Conservation (phyloP, 2,329 filamentous ascomycete genomes). For the Colletotrichum noveboracense region DNA sequence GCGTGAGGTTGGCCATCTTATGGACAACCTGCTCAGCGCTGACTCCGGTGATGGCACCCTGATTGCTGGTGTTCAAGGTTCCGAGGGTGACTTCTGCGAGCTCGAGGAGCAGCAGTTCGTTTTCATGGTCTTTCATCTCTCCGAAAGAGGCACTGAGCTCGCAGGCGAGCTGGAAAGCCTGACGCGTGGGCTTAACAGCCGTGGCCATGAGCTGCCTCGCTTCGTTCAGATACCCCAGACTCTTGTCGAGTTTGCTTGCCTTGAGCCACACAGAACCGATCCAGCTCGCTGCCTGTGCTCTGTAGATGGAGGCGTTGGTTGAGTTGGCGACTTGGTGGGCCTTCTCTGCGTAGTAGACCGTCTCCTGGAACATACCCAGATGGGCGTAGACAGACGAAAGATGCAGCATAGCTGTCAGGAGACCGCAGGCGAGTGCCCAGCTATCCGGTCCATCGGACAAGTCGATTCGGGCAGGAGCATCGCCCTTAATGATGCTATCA, state of each 20-base stretch:
- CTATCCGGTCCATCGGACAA: slow-evolving; percentile 61
- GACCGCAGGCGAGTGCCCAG: slow-evolving; percentile 78
- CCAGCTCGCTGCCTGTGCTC: slow-evolving; percentile 60
- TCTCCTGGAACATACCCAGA: slow-evolving; percentile 86
- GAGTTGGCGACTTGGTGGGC: slow-evolving; percentile 77
- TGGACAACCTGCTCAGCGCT: slow-evolving; percentile 37
- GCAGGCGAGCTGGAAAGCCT: slow-evolving; percentile 54
- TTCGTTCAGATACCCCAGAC: slow-evolving; percentile 58
- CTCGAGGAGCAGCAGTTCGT: slow-evolving; percentile 47
- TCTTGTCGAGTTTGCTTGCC: slow-evolving; percentile 64
- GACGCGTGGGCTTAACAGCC: slow-evolving; percentile 46
- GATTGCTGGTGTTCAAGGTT: slow-evolving; percentile 3
- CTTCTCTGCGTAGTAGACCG: slow-evolving; percentile 85
- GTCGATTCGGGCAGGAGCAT: slow-evolving; percentile 45
- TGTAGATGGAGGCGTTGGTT: slow-evolving; percentile 66
- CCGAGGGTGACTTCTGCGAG: slow-evolving; percentile 52
- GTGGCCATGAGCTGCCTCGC: slow-evolving; percentile 55
- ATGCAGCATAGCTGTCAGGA: slow-evolving; percentile 75
- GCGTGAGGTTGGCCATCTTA: slow-evolving; percentile 37
- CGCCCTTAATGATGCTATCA: neutral
- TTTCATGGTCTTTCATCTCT: slow-evolving; percentile 49
- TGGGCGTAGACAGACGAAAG: slow-evolving; percentile 82
- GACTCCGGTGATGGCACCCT: neutral
- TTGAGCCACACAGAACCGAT: slow-evolving; percentile 60
- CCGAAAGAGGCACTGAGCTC: slow-evolving; percentile 62